Evolutionary conservation across 768 basidiomycete genomes (phyloP).

Genomic region (Agrocybe chaxingu): DNA sequence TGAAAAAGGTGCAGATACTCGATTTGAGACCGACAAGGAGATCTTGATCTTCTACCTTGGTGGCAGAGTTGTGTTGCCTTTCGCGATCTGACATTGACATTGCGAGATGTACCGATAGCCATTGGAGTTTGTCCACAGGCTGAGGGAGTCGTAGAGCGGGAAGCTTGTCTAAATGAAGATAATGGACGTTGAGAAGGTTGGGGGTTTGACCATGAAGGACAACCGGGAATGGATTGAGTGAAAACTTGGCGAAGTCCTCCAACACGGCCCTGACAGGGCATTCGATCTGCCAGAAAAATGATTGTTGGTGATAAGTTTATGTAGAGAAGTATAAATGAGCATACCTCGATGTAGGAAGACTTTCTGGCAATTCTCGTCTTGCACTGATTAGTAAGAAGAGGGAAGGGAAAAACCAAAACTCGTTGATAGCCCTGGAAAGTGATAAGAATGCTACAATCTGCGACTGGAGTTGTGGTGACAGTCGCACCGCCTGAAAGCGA

Average conservation of each 20-base stretch:
- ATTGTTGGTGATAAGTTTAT: conserved; percentile 14
- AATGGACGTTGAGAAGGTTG: conserved; percentile 29
- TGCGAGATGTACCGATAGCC: conserved; percentile 21
- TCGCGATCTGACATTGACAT: conserved; percentile 19
- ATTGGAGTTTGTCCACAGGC: conserved; percentile 10
- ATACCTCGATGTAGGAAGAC: conserved; percentile 47
- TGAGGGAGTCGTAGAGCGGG: conserved; percentile 9
- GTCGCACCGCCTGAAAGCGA: conserved; percentile 18
- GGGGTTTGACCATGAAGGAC: conserved; percentile 2
- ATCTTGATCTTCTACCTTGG: conserved; percentile 3
- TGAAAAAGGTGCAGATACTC: conserved; percentile 16
- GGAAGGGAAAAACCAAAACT: conserved; percentile 38
- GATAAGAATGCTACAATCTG: conserved; percentile 29
- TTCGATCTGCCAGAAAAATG: conserved; percentile 18
- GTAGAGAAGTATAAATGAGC: conserved; percentile 15
- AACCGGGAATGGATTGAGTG: conserved; percentile 27
- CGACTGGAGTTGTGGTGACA: conserved; percentile 22
- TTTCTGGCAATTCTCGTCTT: conserved; percentile 51
- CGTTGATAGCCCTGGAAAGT: conserved; percentile 22
- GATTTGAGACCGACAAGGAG: conserved; percentile 20
- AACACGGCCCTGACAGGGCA: conserved; percentile 19
- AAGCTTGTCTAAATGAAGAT: conserved; percentile 16
- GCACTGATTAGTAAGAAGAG: conserved; percentile 31
- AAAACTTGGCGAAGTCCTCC: conserved; percentile 11
- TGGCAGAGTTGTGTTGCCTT: conserved; percentile 3